Base-by-base conservation (phyloP, 164 flowering plant species). In the Cinnamomum micranthum region DNA sequence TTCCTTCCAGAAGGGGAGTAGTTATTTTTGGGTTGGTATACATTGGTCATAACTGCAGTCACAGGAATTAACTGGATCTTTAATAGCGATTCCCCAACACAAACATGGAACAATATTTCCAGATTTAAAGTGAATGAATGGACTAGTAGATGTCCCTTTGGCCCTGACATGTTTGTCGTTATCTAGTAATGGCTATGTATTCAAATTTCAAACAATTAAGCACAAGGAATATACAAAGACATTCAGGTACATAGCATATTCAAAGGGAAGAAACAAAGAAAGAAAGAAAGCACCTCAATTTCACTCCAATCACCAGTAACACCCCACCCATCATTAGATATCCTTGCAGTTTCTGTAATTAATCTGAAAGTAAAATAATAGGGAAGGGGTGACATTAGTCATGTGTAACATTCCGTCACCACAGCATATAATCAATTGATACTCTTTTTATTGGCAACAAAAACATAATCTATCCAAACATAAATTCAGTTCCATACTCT, bases 311-410 rank as follows among this genome's bases (percentile, higher is more conserved):
- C 90, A 27, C 80, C 78, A 25, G 91, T 84, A 78, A 78, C 73
- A 74, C 84, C 83, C 92, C 88, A 87, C 63, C 80, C 85, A 80
- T 50, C 85, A 78, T 88, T 92, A 22, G 93, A 86, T 79, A 82
- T 88, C 81, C 73, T 87, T 47, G 83, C 92, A 62, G 89, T 85
- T 71, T 91, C 98, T 2, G 93, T 91, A 51, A 93, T 84, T 74
- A 93, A 74, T 83, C 94, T 92, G 87, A 75, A 80, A 71, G 65
- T 14, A 52, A 33, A 65, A 13, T 69, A 73, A 20, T 31, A 78
- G 14, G n/a, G 6, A 19, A 58, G 47, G 41, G 4, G 60, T 10
- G 50, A 24, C 70, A 73, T 31, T 17, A 72, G 22, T 31, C 25
- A 24, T 64, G 66, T 22, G 67, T 25, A 64, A 12, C 27, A 64